phyloP scores from a whole-genome alignment of 1,284 basidiomycete species.

The Peniophora sp. region DNA sequence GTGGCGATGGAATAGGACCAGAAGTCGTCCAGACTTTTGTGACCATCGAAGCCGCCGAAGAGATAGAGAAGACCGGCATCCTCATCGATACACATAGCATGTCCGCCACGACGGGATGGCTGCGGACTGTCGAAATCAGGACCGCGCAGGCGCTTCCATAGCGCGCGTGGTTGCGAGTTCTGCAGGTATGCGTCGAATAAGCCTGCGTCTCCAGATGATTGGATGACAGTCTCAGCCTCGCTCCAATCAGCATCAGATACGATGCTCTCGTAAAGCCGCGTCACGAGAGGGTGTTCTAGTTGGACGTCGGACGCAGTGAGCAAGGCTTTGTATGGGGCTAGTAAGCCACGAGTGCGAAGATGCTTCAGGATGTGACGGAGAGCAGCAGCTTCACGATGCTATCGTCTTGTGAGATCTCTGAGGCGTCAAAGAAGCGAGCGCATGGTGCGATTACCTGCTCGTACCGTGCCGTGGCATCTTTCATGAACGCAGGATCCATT shows the following conservation, averaged over 20 bases:
- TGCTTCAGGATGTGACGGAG: conserved; percentile 72
- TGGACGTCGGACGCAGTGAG: conserved; percentile 47
- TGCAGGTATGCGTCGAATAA: conserved; percentile 56
- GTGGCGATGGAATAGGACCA: conserved; percentile 65
- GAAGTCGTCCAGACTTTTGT: conserved; percentile 69
- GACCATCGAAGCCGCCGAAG: conserved; percentile 77
- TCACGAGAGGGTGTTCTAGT: conserved; percentile 67
- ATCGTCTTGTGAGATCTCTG: conserved; percentile 6
- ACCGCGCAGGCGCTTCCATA: conserved; percentile 50
- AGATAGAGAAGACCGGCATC: conserved; percentile 61
- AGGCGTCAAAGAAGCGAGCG: conserved; percentile 1
- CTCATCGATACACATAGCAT: conserved; percentile 76
- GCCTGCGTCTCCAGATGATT: conserved; percentile 38
- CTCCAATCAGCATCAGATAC: conserved; percentile 64
- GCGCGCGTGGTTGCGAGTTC: conserved; percentile 44
- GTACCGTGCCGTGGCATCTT: conserved; percentile 39
- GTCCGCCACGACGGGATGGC: conserved; percentile 64
- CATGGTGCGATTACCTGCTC: conserved; percentile 43
- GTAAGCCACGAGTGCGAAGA: conserved; percentile 66
- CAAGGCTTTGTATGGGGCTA: conserved; percentile 59
- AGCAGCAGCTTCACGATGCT: conserved; percentile 61
- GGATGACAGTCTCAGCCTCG: conserved; percentile 47
- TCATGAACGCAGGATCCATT: conserved; percentile 44
- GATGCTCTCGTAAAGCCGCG: conserved; percentile 55
- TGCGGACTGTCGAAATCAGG: conserved; percentile 55